phyloP scores from a whole-genome alignment of 2,329 filamentous ascomycete genomes.

The Nigrograna mackinnonii region DNA sequence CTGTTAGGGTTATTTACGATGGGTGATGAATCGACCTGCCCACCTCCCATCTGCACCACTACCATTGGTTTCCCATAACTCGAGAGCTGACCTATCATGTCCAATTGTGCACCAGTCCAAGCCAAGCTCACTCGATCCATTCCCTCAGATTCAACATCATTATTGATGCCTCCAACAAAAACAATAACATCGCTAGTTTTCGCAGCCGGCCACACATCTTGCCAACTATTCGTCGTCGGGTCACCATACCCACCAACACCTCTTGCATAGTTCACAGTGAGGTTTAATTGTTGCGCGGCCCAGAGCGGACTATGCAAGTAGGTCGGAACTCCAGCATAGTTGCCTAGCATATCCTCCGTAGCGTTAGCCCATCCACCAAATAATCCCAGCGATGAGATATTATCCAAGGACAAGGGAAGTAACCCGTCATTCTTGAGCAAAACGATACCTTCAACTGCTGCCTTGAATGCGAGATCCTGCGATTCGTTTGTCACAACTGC shows the following conservation, averaged over 20 bases:
- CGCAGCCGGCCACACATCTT: slow-evolving; percentile 33
- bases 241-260: slow-evolving; percentile 28
- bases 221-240: slow-evolving; percentile 28
- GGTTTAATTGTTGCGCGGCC: slow-evolving; percentile 52
- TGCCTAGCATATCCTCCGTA: slow-evolving; percentile 61
- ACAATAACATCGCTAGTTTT: slow-evolving; percentile 55
- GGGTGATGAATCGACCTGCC: slow-evolving; percentile 56
- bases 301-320: slow-evolving; percentile 59
- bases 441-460: slow-evolving; percentile 51
- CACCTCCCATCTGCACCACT: slow-evolving; percentile 57
- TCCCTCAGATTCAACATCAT: slow-evolving; percentile 55
- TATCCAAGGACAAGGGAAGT: slow-evolving; percentile 47
- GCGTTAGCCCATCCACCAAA: slow-evolving; percentile 64
- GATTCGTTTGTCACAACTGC: slow-evolving; percentile 61
- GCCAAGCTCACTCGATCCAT: slow-evolving; percentile 55
- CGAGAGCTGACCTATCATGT: slow-evolving; percentile 54
- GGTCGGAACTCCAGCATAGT: slow-evolving; percentile 61
- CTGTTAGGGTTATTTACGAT: slow-evolving; percentile 51
- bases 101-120: slow-evolving; percentile 58
- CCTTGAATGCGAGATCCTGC: slow-evolving; percentile 59
- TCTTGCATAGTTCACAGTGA: slow-evolving; percentile 36
- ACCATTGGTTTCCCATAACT: slow-evolving; percentile 53
- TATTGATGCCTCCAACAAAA: slow-evolving; percentile 61
- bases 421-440: slow-evolving; percentile 58
- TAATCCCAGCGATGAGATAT: slow-evolving; percentile 53